Evolutionary conservation across 2,329 filamentous ascomycete species (phyloP).

Genomic region (Pseudocercospora ulei): DNA sequence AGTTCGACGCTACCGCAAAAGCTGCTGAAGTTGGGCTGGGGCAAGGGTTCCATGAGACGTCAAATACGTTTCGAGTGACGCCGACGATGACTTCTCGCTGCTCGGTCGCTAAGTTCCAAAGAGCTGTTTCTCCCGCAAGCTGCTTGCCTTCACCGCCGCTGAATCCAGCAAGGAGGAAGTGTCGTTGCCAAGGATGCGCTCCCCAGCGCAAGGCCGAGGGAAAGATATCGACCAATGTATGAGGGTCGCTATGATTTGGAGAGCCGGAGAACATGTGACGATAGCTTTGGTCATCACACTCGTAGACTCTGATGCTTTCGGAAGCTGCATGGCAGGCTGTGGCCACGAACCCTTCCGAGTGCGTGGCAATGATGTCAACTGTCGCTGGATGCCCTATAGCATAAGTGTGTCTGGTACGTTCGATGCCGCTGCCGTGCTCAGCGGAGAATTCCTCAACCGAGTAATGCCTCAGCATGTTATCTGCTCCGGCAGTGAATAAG

Average conservation of each 20-base stretch:
- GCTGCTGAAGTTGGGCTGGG: conserved; percentile 33
- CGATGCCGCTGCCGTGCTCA: conserved; percentile 16
- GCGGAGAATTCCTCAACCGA: neutral
- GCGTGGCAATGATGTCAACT: conserved; percentile 44
- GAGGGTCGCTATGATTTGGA: conserved; percentile 19
- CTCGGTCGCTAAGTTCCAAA: conserved; percentile 45
- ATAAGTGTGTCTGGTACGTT: conserved; percentile 14
- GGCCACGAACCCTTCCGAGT: conserved; percentile 19
- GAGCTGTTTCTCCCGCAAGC: conserved; percentile 44
- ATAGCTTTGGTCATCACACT: conserved; percentile 7
- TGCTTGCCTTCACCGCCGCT: conserved; percentile 35
- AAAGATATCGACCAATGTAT: conserved; percentile 30
- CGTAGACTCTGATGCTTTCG: conserved; percentile 22
- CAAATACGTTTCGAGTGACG: conserved; percentile 48
- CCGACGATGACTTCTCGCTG: conserved; percentile 38
- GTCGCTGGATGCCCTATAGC: conserved; percentile 40
- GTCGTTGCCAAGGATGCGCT: conserved; percentile 30
- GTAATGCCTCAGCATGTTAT: conserved; percentile 42
- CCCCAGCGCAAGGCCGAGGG: conserved; percentile 46
- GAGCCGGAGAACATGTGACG: conserved; percentile 15
- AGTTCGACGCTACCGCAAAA: conserved; percentile 48
- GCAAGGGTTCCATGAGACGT: conserved; percentile 49
- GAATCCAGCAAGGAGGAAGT: conserved; percentile 49
- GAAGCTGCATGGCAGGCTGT: conserved; percentile 18
- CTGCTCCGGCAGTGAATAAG: conserved; percentile 44